phyloP scores from a whole-genome alignment of 2,329 filamentous ascomycete species.

The Fusarium lyarnte region DNA sequence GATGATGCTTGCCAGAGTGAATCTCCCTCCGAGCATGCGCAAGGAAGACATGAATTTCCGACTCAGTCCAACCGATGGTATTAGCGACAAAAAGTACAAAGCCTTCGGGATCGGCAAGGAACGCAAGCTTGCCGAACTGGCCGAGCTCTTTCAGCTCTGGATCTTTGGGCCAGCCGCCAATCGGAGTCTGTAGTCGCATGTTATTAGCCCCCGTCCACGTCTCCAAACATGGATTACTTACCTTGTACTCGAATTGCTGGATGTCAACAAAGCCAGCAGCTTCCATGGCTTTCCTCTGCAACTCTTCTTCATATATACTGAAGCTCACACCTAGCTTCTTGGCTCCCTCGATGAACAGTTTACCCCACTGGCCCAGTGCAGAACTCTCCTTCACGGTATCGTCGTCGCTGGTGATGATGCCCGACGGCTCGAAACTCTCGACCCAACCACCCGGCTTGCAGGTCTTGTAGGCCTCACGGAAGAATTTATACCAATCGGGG shows the following conservation, averaged over 20 bases:
- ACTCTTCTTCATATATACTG: neutral
- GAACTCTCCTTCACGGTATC: conserved; percentile 9
- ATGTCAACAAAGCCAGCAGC: conserved; percentile 15
- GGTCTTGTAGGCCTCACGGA: conserved; percentile 1
- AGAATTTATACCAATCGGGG: conserved; percentile 9
- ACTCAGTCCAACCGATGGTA: conserved; percentile 5
- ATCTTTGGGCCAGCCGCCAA: conserved; percentile 9
- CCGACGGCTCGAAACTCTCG: neutral
- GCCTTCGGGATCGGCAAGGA: neutral
- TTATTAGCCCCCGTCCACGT: accelerated
- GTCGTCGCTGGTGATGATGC: conserved; percentile 7
- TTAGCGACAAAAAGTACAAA: conserved; percentile 15
- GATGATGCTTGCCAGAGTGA: neutral
- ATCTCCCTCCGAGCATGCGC: conserved; percentile 6
- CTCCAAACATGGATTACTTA: neutral
- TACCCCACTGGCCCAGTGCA: conserved; percentile 8
- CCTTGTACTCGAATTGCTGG: conserved; percentile 8
- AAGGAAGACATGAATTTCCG: conserved; percentile 3
- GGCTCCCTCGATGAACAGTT: conserved; percentile 9
- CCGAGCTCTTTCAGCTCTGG: neutral
- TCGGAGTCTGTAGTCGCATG: neutral
- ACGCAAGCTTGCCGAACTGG: neutral
- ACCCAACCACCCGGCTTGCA: conserved; percentile 15
- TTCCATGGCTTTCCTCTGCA: conserved; percentile 5
- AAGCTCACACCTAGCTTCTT: conserved; percentile 5